These are phyloP conservation scores for Trifolium dubium DNA, from an alignment of 306 rosid species.

Conservation along the genomic window DNA sequence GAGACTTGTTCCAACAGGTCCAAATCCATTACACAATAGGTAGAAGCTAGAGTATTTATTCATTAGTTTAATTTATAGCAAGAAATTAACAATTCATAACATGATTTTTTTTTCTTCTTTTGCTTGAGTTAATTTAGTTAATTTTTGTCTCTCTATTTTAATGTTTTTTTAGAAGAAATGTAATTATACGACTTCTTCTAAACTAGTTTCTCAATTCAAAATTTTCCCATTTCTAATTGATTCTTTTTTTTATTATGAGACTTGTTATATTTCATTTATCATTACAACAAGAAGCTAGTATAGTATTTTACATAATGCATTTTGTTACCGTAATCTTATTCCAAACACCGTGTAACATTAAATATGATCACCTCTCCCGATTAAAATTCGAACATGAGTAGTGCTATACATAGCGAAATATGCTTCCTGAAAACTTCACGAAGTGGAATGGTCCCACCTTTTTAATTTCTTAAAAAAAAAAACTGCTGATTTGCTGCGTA, in stretches of 20 bases:
- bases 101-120: background rate
- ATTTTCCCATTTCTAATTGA: background rate
- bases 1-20: conserved; percentile 80
- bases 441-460: too few relatives aligned
- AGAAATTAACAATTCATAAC: background rate
- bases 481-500: too few relatives aligned
- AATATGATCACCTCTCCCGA: too few relatives aligned
- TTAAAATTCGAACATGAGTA: too few relatives aligned
- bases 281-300: too few relatives aligned
- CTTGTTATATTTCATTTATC: background rate
- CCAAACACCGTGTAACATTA: too few relatives aligned
- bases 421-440: too few relatives aligned
- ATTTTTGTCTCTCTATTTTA: background rate
- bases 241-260: background rate
- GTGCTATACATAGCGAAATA: too few relatives aligned
- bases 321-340: too few relatives aligned
- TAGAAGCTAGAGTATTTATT: background rate
- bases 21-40: conserved; percentile 61
- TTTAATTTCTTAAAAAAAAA: too few relatives aligned
- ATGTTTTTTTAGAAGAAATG: background rate
- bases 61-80: background rate
- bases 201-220: background rate
- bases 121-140: background rate
- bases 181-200: conserved; percentile 7
- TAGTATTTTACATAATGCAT: too few relatives aligned